phyloP scores from a whole-genome alignment of 225 moss, liverwort and hornwort genomes.

The Sphagnum contortum region DNA sequence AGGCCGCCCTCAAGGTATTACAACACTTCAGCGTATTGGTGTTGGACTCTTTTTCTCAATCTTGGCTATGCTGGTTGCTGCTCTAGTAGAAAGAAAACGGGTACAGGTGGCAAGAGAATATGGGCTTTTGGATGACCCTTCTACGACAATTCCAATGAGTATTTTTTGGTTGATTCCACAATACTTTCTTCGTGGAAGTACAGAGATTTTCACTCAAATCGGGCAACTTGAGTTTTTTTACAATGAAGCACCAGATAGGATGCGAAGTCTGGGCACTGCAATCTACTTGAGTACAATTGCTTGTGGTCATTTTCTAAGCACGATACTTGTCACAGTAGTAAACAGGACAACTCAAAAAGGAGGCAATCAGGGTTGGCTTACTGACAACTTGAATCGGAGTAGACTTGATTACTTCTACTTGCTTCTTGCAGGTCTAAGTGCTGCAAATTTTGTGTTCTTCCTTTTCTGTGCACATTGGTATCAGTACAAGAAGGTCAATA shows the following conservation, averaged over 20 bases:
- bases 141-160: conserved; percentile 50
- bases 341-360: conserved; percentile 19
- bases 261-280: conserved; percentile 68
- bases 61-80: conserved; percentile 57
- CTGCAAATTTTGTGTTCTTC: conserved; percentile 45
- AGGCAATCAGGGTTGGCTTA: conserved; percentile 47
- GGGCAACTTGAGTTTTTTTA: conserved; percentile 78
- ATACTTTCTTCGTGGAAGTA: conserved; percentile 55
- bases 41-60: conserved; percentile 53
- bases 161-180: conserved; percentile 73
- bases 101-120: conserved; percentile 44
- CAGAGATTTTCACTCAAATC: conserved; percentile 64
- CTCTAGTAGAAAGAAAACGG: conserved; percentile 44
- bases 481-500: conserved; percentile 50
- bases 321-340: conserved; percentile 37
- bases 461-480: conserved; percentile 50
- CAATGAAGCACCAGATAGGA: conserved; percentile 51
- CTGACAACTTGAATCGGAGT: conserved; percentile 57
- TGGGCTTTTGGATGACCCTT: conserved; percentile 51
- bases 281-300: conserved; percentile 64
- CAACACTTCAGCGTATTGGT: conserved; percentile 66
- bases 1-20: conserved; percentile 56
- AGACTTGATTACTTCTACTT: conserved; percentile 63
- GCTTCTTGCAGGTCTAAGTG: conserved; percentile 47
- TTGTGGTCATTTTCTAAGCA: conserved; percentile 54